Base-by-base conservation (phyloP, 2,329 filamentous ascomycete species). In the Rasamsonia emersonii region DNA sequence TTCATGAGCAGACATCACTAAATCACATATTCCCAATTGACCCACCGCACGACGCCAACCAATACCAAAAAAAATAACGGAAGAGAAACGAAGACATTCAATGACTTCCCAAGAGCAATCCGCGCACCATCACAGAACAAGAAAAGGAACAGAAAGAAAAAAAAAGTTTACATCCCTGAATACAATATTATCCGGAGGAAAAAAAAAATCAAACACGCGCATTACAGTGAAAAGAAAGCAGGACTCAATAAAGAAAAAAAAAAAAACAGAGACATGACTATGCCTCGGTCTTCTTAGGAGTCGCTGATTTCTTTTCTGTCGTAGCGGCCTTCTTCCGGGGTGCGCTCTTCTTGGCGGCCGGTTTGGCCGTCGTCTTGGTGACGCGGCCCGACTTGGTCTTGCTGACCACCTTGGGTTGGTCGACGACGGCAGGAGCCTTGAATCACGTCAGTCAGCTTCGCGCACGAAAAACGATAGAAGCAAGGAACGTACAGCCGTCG, bases 331-430 rank as follows among this genome's bases (percentile, higher is more conserved):
- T 56, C 51, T 67, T 69, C 53, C 66, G 68, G 42, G 62, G 51
- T 4, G 68, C 54, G 29, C 67, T 61, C 47, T 60, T 55, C 39
- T 59, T 58, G 2, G 58, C 44, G 9, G 58, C 52, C 19, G 64
- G 57, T 30, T 68, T 58, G 25, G 65, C 58, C 21, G 64, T 64
- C 24, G 67, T 61, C 76, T 91, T 93, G 49, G 80, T 76, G 49
- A 93, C 81, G 46, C 86, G 81, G 29, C 86, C 85, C 33, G 83
- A 79, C 75, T 91, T 91, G 59, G 85, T 88, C 75, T 84, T 88
- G 58, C 73, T 75, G 32, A 86, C 64, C 29, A 80, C 70, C 51
- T 78, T 77, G 41, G 77, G 70, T 63, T 81, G 78, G 46, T 85
- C 78, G 36, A 78, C 71, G 30, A 81, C 67, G 43, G 79, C 79